Percentiles rank a stretch among this genome's conserved stretches.
phyloP scores from a whole-genome alignment of 257 asterid genomes.

The Osmanthus fragrans region DNA sequence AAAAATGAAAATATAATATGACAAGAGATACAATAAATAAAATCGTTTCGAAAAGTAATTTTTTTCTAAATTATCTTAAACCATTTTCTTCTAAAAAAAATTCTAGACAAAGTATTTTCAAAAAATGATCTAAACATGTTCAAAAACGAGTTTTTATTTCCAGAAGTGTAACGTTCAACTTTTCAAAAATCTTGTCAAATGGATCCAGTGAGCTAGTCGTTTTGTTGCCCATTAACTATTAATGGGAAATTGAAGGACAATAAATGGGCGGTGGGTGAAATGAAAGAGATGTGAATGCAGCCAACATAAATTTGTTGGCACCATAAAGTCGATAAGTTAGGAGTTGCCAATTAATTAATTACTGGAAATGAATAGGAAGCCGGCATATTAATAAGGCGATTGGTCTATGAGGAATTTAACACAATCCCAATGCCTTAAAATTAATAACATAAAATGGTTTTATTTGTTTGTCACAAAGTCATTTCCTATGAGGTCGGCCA shows the following conservation, averaged over 20 bases:
- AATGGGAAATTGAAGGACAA: slow-evolving; percentile 1
- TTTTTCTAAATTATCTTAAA: too few relatives aligned
- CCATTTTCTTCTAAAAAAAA: too few relatives aligned
- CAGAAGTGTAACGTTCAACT: background rate
- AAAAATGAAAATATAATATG: too few relatives aligned
- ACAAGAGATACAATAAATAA: too few relatives aligned
- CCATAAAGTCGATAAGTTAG: slow-evolving; percentile 6
- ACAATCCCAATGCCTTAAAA: background rate
- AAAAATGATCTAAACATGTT: too few relatives aligned
- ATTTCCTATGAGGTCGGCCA: slow-evolving; percentile 47
- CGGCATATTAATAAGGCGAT: slow-evolving; percentile 27
- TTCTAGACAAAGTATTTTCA: too few relatives aligned
- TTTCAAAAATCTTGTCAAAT: background rate
- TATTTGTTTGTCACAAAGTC: slow-evolving; percentile 25
- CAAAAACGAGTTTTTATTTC: too few relatives aligned
- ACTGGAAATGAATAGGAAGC: slow-evolving; percentile 7
- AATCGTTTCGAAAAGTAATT: too few relatives aligned
- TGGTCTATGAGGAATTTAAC: slow-evolving; percentile 36
- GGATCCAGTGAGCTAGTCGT: background rate
- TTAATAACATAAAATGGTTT: background rate
- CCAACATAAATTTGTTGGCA: background rate
- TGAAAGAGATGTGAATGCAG: slow-evolving; percentile 9
- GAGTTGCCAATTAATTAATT: background rate
- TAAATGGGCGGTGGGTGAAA: slow-evolving; percentile 5
- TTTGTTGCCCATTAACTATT: background rate